phyloP scores from a whole-genome alignment of 768 basidiomycete species.

The Imleria badia region DNA sequence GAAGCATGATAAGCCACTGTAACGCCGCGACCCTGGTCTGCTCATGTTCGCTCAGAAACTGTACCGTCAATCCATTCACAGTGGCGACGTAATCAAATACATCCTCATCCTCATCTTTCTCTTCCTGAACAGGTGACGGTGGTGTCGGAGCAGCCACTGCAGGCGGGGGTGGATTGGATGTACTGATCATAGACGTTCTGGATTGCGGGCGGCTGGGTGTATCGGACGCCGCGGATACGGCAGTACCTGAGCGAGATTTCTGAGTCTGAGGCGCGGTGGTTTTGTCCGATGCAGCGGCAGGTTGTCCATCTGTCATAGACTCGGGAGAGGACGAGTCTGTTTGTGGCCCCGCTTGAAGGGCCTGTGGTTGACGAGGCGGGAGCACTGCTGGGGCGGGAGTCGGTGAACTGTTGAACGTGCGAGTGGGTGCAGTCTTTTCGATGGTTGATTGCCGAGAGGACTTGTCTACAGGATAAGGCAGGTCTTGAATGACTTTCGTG shows the following conservation, averaged over 20 bases:
- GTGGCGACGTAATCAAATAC: slow-evolving; percentile 91
- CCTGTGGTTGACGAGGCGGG: slow-evolving; percentile 48
- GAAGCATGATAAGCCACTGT: slow-evolving; percentile 98
- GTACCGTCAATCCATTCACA: slow-evolving; percentile 88
- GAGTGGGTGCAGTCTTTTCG: slow-evolving; percentile 37
- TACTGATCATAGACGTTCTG: slow-evolving; percentile 49
- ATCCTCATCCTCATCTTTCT: slow-evolving; percentile 60
- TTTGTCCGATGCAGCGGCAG: slow-evolving; percentile 36
- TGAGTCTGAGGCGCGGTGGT: slow-evolving; percentile 36
- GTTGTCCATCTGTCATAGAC: slow-evolving; percentile 33
- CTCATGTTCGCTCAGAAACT: slow-evolving; percentile 95
- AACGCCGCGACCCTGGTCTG: slow-evolving; percentile 94
- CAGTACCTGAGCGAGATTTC: slow-evolving; percentile 25
- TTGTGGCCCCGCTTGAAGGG: slow-evolving; percentile 39
- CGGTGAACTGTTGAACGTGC: slow-evolving; percentile 51
- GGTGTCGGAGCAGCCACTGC: slow-evolving; percentile 28
- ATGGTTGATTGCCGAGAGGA: slow-evolving; percentile 22
- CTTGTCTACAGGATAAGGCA: slow-evolving; percentile 70
- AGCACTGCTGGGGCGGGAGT: slow-evolving; percentile 41
- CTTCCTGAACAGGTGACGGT: slow-evolving; percentile 30
- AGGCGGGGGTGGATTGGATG: slow-evolving; percentile 35
- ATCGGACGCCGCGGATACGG: slow-evolving; percentile 30
- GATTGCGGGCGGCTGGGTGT: slow-evolving; percentile 61
- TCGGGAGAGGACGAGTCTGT: slow-evolving; percentile 54
- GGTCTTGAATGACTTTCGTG: slow-evolving; percentile 78